phyloP scores from a whole-genome alignment of 768 basidiomycete genomes.

The Suillus clintonianus region DNA sequence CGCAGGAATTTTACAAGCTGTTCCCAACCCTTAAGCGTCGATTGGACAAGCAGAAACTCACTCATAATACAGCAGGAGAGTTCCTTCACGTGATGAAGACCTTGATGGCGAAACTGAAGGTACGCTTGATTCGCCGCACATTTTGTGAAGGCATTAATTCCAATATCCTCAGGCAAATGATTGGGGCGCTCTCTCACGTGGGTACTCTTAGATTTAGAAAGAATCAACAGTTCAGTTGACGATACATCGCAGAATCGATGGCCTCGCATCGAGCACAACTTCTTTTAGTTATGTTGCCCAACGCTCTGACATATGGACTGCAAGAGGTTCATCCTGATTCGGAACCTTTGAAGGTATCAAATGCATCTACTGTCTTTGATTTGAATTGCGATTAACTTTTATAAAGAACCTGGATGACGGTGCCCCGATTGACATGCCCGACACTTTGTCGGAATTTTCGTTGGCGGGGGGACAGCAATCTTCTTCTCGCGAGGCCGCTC shows the following conservation, averaged over 20 bases:
- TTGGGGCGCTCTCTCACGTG: constrained; percentile 66
- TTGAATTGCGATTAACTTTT: neutral
- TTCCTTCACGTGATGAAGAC: constrained; percentile 62
- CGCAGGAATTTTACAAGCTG: constrained; percentile 56
- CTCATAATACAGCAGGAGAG: constrained; percentile 52
- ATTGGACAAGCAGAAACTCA: constrained; percentile 49
- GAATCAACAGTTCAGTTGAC: neutral
- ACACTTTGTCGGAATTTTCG: constrained; percentile 40
- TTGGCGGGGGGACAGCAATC: constrained; percentile 3
- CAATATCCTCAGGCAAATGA: constrained; percentile 50
- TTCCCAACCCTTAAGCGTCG: constrained; percentile 48
- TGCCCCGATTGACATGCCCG: constrained; percentile 35
- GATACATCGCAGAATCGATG: constrained; percentile 43
- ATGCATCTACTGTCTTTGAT: neutral
- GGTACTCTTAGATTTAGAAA: constrained; percentile 16
- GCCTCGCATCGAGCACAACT: too few species aligned
- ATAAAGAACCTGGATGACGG: constrained; percentile 56
- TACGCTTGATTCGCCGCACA: constrained; percentile 14
- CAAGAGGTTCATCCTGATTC: constrained; percentile 46
- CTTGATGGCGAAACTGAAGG: constrained; percentile 69
- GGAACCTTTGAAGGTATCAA: constrained; percentile 51
- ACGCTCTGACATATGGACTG: constrained; percentile 50
- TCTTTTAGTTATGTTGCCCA: constrained; percentile 42
- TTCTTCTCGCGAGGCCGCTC: neutral
- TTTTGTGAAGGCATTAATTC: neutral